Percentiles rank a stretch among this genome's conserved stretches.
phyloP scores from a whole-genome alignment of 2,329 filamentous ascomycete genomes.

The Zymoseptoria crescenta region DNA sequence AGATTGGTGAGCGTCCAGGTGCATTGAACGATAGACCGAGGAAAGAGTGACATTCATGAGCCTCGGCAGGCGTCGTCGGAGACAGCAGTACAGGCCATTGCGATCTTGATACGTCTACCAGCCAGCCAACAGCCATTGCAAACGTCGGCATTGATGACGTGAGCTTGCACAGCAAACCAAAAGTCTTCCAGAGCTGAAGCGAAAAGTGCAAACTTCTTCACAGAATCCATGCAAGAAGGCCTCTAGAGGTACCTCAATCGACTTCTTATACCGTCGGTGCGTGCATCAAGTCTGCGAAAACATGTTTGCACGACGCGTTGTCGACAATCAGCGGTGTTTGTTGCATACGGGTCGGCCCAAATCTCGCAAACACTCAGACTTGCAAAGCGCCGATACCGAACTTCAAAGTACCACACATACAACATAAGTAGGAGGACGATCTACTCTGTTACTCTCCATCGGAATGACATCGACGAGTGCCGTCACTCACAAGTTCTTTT shows the following conservation, averaged over 20 bases:
- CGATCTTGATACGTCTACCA: neutral
- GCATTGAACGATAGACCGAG: neutral
- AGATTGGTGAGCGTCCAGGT: slow-evolving; percentile 1
- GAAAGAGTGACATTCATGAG: neutral
- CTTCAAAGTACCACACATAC: slow-evolving; percentile 4
- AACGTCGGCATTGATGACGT: neutral
- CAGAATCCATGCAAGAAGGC: neutral
- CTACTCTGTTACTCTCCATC: neutral
- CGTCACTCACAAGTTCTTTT: neutral
- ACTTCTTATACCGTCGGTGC: neutral
- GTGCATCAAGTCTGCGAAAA: neutral
- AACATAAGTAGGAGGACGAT: neutral
- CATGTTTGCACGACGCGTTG: slow-evolving; percentile 10
- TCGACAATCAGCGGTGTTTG: slow-evolving; percentile 13
- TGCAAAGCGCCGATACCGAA: slow-evolving; percentile 4
- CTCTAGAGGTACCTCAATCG: neutral
- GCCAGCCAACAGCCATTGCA: neutral
- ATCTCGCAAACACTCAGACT: slow-evolving; percentile 3
- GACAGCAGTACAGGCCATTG: neutral
- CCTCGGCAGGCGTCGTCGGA: neutral
- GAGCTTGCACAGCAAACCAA: neutral
- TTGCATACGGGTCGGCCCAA: neutral
- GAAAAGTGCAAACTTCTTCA: neutral
- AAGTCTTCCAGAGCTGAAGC: neutral
- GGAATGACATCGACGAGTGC: neutral